These are phyloP conservation scores for Auriscalpium microsporum DNA, from an alignment of 768 basidiomycete genomes.

Conservation along the genomic window DNA sequence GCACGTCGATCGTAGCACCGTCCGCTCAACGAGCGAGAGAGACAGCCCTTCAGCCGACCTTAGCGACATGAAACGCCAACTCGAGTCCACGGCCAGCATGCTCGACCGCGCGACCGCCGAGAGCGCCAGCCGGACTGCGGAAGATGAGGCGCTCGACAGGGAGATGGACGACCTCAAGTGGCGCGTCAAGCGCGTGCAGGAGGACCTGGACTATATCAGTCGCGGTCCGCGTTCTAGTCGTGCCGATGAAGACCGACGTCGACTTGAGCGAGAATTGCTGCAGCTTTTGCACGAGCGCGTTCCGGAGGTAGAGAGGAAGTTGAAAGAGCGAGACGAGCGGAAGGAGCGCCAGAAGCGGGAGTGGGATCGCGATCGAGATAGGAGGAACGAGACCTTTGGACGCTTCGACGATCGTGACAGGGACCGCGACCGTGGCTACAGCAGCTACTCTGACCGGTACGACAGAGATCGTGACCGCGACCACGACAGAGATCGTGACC, in stretches of 20 bases:
- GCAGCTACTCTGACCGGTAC: constrained; percentile 25
- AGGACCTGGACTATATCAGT: constrained; percentile 83
- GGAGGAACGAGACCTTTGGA: constrained; percentile 74
- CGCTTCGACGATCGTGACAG: constrained; percentile 47
- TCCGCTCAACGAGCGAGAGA: constrained; percentile 68
- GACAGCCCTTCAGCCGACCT: constrained; percentile 57
- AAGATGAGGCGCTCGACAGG: constrained; percentile 86
- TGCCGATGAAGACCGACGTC: constrained; percentile 80
- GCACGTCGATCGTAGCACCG: constrained; percentile 76
- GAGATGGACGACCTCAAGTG: constrained; percentile 85
- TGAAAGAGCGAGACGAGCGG: constrained; percentile 70
- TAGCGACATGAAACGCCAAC: constrained; percentile 76
- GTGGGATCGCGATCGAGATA: constrained; percentile 71
- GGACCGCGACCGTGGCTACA: constrained; percentile 20
- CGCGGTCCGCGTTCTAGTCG: constrained; percentile 61
- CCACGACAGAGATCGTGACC: constrained; percentile 25
- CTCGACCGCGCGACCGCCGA: constrained; percentile 68
- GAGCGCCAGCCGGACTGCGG: constrained; percentile 51
- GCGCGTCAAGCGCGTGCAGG: constrained; percentile 77
- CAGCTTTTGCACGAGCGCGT: constrained; percentile 83
- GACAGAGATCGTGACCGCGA: constrained; percentile 37
- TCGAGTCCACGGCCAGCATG: constrained; percentile 71
- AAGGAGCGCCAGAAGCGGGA: constrained; percentile 73
- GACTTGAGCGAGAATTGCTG: constrained; percentile 82
- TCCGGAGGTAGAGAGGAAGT: constrained; percentile 81